Evolutionary conservation across 2,329 filamentous ascomycete genomes (phyloP).

Genomic region (Phyllosticta capitalensis): DNA sequence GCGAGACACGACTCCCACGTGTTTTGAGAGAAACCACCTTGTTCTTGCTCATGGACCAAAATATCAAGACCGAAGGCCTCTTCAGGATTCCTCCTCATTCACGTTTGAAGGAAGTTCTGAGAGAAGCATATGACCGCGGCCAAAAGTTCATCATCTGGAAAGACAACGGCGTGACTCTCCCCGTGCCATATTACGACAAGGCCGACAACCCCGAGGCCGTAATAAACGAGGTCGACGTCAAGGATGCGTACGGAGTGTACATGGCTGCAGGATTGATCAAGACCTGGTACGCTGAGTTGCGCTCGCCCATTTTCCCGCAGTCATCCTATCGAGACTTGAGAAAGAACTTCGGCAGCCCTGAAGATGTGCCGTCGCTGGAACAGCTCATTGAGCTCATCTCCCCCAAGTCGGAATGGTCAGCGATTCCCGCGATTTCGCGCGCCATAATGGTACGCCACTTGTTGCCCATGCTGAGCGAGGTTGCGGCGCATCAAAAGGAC

Average conservation of each 20-base stretch:
- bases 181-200: constrained; percentile 23
- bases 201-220: constrained; percentile 31
- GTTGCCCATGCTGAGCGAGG: constrained; percentile 40
- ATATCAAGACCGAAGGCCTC: constrained; percentile 42
- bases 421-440: constrained; percentile 36
- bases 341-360: constrained; percentile 31
- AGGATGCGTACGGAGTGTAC: constrained; percentile 45
- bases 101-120: constrained; percentile 40
- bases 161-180: constrained; percentile 29
- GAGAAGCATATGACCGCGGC: constrained; percentile 46
- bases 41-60: constrained; percentile 40
- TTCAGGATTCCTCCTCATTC: constrained; percentile 46
- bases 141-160: constrained; percentile 47
- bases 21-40: constrained; percentile 44
- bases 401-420: constrained; percentile 36
- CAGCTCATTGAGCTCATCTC: constrained; percentile 38
- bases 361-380: constrained; percentile 31
- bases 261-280: constrained; percentile 46
- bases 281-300: constrained; percentile 45
- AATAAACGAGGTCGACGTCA: constrained; percentile 36
- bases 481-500: constrained; percentile 35
- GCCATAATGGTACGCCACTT: constrained; percentile 42
- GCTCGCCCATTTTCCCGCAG: constrained; percentile 42
- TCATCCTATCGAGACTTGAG: constrained; percentile 40
- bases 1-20: constrained; percentile 40